Evolutionary conservation across 768 basidiomycete species (phyloP), one percentile per base, ranked within the genome.

Genomic region (Lactifluus volemus): DNA sequence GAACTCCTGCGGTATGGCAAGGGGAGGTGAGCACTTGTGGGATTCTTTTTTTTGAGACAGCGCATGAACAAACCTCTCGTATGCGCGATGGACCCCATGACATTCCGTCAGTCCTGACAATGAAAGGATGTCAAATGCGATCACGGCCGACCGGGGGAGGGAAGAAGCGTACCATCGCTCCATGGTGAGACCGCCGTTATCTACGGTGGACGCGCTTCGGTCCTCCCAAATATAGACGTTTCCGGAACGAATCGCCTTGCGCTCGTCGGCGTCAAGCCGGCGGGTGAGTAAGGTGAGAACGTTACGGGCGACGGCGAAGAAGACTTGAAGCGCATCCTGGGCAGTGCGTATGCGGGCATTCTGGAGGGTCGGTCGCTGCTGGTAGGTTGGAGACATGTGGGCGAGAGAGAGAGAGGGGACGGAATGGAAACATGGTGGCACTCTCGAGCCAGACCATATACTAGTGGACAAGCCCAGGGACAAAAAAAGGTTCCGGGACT

Each of bases 61-160:
- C n/a, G 10, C 9, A 19, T n/a, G 55, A 42, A 68, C 84, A 62
- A 68, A 88, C 88, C 71, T 92, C 89, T 72, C 89, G 81, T 59
- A 92, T 88, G 58, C 89, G 83, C 52, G 88, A 89, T 44, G 89
- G 84, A 45, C 86, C 87, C 89, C 89, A 92, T 65, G 85, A 79
- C 67, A 85, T 79, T 25, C 89, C 89, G 70, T 92, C 89, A 4
- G 89, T 92, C 65, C 65, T 66, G 44, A 3, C 0, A 42, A 29
- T 5, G 21, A n/a, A 29, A 8, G 17, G 44, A 25, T 9, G 47
- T 9, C 32, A 55, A 21, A 49, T 44, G 36, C 29, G 5, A 51
- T 6, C 32, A 4, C n/a, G 7, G 7, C 15, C 30, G 6, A 25
- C 1, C 15, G 30, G 60, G 14, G 19, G 42, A 9, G 49, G 25